These are phyloP conservation scores for Ustilago tritici DNA, from an alignment of 1,284 basidiomycete species.

Conservation along the genomic window DNA sequence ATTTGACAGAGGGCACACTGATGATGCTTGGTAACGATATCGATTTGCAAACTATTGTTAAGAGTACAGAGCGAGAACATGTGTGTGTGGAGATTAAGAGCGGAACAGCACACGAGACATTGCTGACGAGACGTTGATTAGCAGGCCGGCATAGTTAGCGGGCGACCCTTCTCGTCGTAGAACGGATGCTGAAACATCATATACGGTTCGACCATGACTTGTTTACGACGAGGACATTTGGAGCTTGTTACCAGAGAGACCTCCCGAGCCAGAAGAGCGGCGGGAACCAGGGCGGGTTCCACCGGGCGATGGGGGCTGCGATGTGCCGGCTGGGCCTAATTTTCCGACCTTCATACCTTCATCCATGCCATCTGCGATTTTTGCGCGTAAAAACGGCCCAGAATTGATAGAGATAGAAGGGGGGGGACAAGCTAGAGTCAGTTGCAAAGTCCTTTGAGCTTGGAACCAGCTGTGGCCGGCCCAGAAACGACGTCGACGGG, in stretches of 20 bases:
- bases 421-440: not conserved
- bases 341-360: conserved; percentile 65
- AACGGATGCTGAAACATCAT: conserved; percentile 4
- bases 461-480: too few relatives aligned
- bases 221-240: conserved; percentile 55
- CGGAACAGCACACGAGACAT: not conserved
- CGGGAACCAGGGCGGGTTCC: conserved; percentile 62
- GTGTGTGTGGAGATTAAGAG: not conserved
- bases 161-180: conserved; percentile 3
- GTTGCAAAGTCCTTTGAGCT: too few relatives aligned
- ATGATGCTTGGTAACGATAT: conserved; percentile 10
- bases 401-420: not conserved
- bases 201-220: conserved; percentile 4
- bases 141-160: not conserved
- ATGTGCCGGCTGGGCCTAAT: conserved; percentile 65
- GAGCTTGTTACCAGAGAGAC: conserved; percentile 63
- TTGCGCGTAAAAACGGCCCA: not conserved
- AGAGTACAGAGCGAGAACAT: conserved; percentile 16
- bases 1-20: not conserved
- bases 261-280: conserved; percentile 60
- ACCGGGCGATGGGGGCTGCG: conserved; percentile 62
- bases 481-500: not conserved
- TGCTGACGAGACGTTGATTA: not conserved
- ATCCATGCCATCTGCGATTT: conserved; percentile 15
- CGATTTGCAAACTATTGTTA: conserved; percentile 9